Conservation (phyloP, 1,284 basidiomycete species). For the Moesziomyces sp. region DNA sequence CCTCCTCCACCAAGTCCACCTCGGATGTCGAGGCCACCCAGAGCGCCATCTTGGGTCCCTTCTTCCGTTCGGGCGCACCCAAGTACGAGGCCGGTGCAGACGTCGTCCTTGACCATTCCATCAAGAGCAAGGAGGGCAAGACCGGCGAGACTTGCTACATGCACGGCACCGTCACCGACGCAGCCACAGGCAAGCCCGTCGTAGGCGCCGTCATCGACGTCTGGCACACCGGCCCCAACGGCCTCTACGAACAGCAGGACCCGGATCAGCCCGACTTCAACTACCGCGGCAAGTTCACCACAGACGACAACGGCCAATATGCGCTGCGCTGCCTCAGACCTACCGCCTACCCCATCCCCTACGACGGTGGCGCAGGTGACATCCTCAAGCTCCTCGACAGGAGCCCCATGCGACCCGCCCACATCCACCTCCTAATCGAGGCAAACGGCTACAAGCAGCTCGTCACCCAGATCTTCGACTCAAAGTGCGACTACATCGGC, state of each 20-base stretch:
- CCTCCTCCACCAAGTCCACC: slow-evolving; percentile 34
- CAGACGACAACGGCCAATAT: slow-evolving; percentile 66
- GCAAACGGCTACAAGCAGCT: slow-evolving; percentile 31
- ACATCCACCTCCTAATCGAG: slow-evolving; percentile 64
- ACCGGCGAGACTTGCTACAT: slow-evolving; percentile 62
- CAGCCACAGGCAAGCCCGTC: slow-evolving; percentile 65
- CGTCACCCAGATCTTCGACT: slow-evolving; percentile 65
- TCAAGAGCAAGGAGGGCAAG: slow-evolving; percentile 62
- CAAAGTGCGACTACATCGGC: slow-evolving; percentile 67
- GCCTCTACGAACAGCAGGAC: slow-evolving; percentile 69
- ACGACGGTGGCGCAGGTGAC: slow-evolving; percentile 67
- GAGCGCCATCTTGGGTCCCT: slow-evolving; percentile 68
- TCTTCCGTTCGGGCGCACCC: slow-evolving; percentile 66
- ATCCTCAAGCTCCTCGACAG: slow-evolving; percentile 68
- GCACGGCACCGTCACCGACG: slow-evolving; percentile 63
- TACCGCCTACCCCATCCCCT: slow-evolving; percentile 69
- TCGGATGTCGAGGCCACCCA: slow-evolving; percentile 25
- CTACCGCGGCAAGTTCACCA: slow-evolving; percentile 65
- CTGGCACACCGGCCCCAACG: slow-evolving; percentile 69
- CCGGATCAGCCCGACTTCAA: slow-evolving; percentile 67
- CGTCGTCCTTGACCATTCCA: slow-evolving; percentile 51
- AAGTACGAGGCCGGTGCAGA: slow-evolving; percentile 61
- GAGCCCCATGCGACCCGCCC: slow-evolving; percentile 68
- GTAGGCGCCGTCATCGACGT: slow-evolving; percentile 67
- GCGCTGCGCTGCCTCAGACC: slow-evolving; percentile 65